Evolutionary conservation across 805 yeast genomes (phyloP).

Genomic region (Candida orba): DNA sequence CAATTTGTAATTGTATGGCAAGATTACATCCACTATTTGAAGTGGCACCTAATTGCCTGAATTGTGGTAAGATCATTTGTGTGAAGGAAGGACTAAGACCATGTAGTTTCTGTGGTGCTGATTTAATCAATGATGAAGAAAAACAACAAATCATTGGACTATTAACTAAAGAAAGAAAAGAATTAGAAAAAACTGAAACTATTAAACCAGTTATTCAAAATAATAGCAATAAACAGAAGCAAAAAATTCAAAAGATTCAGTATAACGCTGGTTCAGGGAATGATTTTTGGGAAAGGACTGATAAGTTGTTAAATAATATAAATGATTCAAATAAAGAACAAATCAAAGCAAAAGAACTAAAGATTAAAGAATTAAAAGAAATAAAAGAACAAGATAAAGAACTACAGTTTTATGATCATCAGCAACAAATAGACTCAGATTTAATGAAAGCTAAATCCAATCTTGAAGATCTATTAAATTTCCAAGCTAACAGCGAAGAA

Average conservation of each 20-base stretch:
- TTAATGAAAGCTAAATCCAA: conserved; percentile 63
- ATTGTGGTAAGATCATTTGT: conserved; percentile 93
- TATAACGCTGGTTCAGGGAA: conserved; percentile 55
- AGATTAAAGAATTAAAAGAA: conserved; percentile 35
- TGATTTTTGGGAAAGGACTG: conserved; percentile 63
- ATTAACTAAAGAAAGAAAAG: conserved; percentile 46
- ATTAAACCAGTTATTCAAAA: conserved; percentile 10
- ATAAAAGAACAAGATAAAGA: conserved; percentile 36
- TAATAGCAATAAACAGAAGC: conserved; percentile 23
- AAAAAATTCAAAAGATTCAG: conserved; percentile 40
- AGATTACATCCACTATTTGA: conserved; percentile 82
- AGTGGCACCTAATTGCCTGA: conserved; percentile 86
- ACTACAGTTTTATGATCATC: conserved; percentile 34
- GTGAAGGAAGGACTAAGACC: conserved; percentile 84
- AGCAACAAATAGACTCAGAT: conserved; percentile 45
- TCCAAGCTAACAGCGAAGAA: conserved; percentile 82
- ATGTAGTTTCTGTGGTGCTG: conserved; percentile 75
- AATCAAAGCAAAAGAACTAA: conserved; percentile 31
- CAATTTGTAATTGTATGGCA: conserved; percentile 76
- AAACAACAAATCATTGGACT: conserved; percentile 46
- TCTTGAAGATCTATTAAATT: conserved; percentile 64
- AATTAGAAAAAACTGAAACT: conserved; percentile 27
- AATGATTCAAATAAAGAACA: conserved; percentile 29
- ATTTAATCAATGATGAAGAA: conserved; percentile 58
- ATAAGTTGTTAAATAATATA: conserved; percentile 44